Conservation (phyloP, 108 stramenopile species). For the Chaetoceros muelleri region DNA sequence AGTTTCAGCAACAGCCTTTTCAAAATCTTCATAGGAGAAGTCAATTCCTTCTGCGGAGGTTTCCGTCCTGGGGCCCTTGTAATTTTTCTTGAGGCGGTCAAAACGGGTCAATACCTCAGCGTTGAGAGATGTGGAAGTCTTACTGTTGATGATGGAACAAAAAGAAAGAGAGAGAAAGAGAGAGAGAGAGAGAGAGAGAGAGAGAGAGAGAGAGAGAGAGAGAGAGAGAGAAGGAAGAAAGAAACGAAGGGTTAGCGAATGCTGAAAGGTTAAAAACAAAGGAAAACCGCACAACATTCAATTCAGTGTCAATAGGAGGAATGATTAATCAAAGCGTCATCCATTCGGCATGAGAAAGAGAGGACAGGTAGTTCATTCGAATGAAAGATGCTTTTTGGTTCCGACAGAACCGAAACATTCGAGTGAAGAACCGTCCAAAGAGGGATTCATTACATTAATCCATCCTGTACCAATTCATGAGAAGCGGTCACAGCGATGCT, state of each 20-base stretch:
- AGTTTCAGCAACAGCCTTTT: conserved; percentile 55
- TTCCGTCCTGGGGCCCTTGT: conserved; percentile 52
- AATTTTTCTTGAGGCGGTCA: conserved; percentile 60
- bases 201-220: not conserved
- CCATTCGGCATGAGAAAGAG: too few species aligned
- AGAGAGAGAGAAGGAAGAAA: conserved; percentile 6
- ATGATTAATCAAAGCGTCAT: too few species aligned
- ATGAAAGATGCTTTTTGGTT: too few species aligned
- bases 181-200: not conserved
- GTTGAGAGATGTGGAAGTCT: not conserved
- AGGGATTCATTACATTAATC: too few species aligned
- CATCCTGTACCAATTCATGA: too few species aligned
- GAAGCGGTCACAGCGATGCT: too few species aligned
- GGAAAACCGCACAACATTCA: too few species aligned
- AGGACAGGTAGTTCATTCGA: too few species aligned
- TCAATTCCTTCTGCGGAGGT: conserved; percentile 28
- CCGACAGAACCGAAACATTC: too few species aligned
- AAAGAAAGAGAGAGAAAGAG: not conserved
- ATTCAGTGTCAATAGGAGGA: too few species aligned
- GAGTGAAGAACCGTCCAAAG: too few species aligned
- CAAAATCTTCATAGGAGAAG: conserved; percentile 78
- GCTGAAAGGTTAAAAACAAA: conserved; percentile 11
- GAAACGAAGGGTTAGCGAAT: conserved; percentile 13
- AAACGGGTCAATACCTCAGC: conserved; percentile 44
- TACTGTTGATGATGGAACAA: too few species aligned